These are phyloP conservation scores for Haplosporangium sp. DNA, from an alignment of 371 early-diverging fungal genomes.

Conservation along the genomic window DNA sequence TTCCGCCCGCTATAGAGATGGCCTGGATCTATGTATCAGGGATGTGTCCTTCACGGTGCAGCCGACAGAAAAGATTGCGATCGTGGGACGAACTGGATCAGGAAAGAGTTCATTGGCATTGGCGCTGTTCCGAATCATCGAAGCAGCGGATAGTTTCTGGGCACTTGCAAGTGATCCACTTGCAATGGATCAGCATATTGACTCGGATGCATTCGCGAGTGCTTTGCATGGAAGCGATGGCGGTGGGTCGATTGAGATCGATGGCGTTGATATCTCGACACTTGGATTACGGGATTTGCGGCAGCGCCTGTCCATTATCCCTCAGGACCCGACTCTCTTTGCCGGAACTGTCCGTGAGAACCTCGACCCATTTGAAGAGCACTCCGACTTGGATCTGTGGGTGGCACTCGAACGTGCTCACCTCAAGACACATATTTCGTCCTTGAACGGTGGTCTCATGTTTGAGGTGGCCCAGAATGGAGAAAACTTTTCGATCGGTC, in stretches of 20 bases:
- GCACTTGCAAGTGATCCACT: slow-evolving; percentile 27
- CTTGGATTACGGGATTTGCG: slow-evolving; percentile 76
- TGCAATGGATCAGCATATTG: slow-evolving; percentile 59
- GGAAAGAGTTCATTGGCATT: slow-evolving; percentile 90
- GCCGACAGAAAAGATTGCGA: slow-evolving; percentile 67
- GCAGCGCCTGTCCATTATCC: slow-evolving; percentile 83
- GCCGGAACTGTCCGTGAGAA: slow-evolving; percentile 80
- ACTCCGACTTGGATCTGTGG: slow-evolving; percentile 79
- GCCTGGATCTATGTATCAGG: slow-evolving; percentile 72
- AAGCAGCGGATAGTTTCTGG: slow-evolving; percentile 66
- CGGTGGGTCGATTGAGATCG: slow-evolving; percentile 69
- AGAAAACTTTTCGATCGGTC: slow-evolving; percentile 86
- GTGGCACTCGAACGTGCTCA: slow-evolving; percentile 68
- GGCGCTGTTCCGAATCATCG: slow-evolving; percentile 89
- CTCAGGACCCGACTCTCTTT: slow-evolving; percentile 81
- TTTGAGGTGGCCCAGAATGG: slow-evolving; percentile 73
- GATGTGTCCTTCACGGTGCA: slow-evolving; percentile 65
- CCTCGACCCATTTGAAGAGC: slow-evolving; percentile 73
- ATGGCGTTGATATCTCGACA: slow-evolving; percentile 70
- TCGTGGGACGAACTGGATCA: slow-evolving; percentile 68
- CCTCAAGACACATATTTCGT: slow-evolving; percentile 62
- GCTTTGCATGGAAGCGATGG: slow-evolving; percentile 59
- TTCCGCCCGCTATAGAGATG: slow-evolving; percentile 72
- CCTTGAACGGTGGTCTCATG: slow-evolving; percentile 42
- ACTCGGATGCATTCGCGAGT: slow-evolving; percentile 26